These are phyloP conservation scores for Meyerozyma carpophila DNA, from an alignment of 1,139 yeast species.

Conservation along the genomic window DNA sequence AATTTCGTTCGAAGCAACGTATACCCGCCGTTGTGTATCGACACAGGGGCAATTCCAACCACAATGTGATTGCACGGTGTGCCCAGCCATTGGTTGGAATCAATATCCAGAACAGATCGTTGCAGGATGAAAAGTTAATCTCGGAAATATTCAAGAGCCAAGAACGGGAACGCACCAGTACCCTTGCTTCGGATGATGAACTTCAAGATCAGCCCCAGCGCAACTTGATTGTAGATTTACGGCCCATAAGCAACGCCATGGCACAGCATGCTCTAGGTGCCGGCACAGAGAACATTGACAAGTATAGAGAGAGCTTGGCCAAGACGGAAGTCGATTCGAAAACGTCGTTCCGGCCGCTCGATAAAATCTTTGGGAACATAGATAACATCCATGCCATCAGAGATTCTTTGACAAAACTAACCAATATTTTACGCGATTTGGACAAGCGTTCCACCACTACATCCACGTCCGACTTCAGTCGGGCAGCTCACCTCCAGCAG, in stretches of 20 bases:
- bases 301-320: slow-evolving; percentile 46
- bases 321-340: slow-evolving; percentile 2
- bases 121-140: slow-evolving; percentile 84
- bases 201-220: slow-evolving; percentile 41
- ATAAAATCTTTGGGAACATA: slow-evolving; percentile 77
- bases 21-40: slow-evolving; percentile 80
- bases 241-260: slow-evolving; percentile 92
- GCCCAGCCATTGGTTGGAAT: slow-evolving; percentile 92
- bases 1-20: slow-evolving; percentile 79
- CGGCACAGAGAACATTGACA: slow-evolving; percentile 90
- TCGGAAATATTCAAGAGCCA: slow-evolving; percentile 61
- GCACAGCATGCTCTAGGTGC: slow-evolving; percentile 98
- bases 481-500: slow-evolving; percentile 28
- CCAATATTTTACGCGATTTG: slow-evolving; percentile 59
- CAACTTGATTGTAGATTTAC: slow-evolving; percentile 80
- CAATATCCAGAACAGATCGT: slow-evolving; percentile 72
- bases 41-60: slow-evolving; percentile 52
- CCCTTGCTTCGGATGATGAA: slow-evolving; percentile 12
- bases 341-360: slow-evolving; percentile 20
- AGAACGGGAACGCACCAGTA: slow-evolving; percentile 23
- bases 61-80: slow-evolving; percentile 80
- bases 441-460: slow-evolving; percentile 43
- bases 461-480: slow-evolving; percentile 9
- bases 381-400: slow-evolving; percentile 96
- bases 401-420: slow-evolving; percentile 66